Evolutionary conservation across 768 basidiomycete genomes (phyloP).

Genomic region (Harrya chromipes): DNA sequence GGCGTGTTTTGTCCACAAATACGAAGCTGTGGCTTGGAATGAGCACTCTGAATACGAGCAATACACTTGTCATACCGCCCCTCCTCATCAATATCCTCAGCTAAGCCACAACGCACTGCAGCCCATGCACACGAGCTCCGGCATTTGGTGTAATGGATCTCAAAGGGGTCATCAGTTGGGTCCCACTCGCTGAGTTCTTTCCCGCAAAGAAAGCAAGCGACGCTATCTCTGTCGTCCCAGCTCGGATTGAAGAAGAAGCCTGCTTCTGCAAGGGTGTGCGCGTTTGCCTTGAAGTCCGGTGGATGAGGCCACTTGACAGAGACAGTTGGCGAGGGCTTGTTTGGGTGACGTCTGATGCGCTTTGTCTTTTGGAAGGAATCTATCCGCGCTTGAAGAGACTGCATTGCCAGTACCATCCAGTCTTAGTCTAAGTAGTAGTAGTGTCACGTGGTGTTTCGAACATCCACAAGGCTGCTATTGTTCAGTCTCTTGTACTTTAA

Average conservation of each 20-base stretch:
- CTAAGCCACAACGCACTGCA: slow-evolving; percentile 66
- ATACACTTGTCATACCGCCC: slow-evolving; percentile 46
- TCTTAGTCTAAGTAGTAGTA: not conserved
- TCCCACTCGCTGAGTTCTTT: slow-evolving; percentile 87
- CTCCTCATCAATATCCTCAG: slow-evolving; percentile 51
- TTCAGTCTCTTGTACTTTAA: slow-evolving; percentile 2
- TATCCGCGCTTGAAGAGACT: slow-evolving; percentile 54
- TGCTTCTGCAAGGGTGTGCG: slow-evolving; percentile 75
- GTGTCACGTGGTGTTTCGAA: slow-evolving; percentile 9
- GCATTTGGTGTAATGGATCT: slow-evolving; percentile 76
- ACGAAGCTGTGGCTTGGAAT: slow-evolving; percentile 43
- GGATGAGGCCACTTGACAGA: slow-evolving; percentile 81
- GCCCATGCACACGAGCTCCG: slow-evolving; percentile 77
- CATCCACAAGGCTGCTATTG: slow-evolving; percentile 3
- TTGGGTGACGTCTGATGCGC: slow-evolving; percentile 50
- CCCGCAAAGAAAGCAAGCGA: slow-evolving; percentile 79
- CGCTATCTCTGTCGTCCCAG: slow-evolving; percentile 66
- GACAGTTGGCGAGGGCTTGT: slow-evolving; percentile 42
- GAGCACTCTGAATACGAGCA: not conserved
- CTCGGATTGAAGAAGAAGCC: slow-evolving; percentile 85
- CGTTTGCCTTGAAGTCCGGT: slow-evolving; percentile 58
- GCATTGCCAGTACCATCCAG: slow-evolving; percentile 41
- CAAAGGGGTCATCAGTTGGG: slow-evolving; percentile 77
- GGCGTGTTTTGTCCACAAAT: slow-evolving; percentile 54
- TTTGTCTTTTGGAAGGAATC: slow-evolving; percentile 66